Conservation (phyloP, 305 asterid species). For the Andrographis paniculata region DNA sequence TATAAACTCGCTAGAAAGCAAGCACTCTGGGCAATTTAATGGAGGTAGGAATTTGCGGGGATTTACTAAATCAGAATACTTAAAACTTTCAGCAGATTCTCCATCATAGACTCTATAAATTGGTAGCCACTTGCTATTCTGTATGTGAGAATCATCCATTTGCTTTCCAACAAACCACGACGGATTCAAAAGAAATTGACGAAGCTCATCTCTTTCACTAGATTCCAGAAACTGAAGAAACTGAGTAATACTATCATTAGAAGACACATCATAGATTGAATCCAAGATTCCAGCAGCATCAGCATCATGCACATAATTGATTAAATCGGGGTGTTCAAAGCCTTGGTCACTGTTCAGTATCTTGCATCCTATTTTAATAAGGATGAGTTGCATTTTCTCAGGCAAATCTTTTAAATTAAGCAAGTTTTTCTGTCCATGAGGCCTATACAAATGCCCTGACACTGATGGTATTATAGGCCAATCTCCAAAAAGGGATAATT, state of each 20-base stretch:
- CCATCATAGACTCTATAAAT: conserved; percentile 65
- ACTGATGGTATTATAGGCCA: conserved; percentile 92
- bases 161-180: conserved; percentile 71
- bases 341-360: conserved; percentile 52
- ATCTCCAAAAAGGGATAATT: conserved; percentile 66
- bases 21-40: conserved; percentile 54
- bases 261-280: conserved; percentile 69
- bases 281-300: conserved; percentile 71
- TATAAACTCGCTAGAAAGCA: conserved; percentile 57
- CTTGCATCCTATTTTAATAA: conserved; percentile 80
- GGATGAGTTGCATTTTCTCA: conserved; percentile 53
- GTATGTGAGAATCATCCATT: conserved; percentile 68
- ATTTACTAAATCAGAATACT: conserved; percentile 68
- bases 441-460: conserved; percentile 72
- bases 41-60: conserved; percentile 83
- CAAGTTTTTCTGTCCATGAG: conserved; percentile 51
- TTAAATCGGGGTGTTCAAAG: conserved; percentile 65
- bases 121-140: conserved; percentile 88
- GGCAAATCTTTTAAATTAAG: conserved; percentile 52
- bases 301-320: conserved; percentile 54
- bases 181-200: conserved; percentile 72
- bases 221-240: conserved; percentile 68
- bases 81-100: conserved; percentile 45
- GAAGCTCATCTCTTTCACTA: conserved; percentile 81
- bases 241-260: conserved; percentile 45